Conservation (phyloP, 2,329 filamentous ascomycete species). For the Furcasterigmium furcatum region DNA sequence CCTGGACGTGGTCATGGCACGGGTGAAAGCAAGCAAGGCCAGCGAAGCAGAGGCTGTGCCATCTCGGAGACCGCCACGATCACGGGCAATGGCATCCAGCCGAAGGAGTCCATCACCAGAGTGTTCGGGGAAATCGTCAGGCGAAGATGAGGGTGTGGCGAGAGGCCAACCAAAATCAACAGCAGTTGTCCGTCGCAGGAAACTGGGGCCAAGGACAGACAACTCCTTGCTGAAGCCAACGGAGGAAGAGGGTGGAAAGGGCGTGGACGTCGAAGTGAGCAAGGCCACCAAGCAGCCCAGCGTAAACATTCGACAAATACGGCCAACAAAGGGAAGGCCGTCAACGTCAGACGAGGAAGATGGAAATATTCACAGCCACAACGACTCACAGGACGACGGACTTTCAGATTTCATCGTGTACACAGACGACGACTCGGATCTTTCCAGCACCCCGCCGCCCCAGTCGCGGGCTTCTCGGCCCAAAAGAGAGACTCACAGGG, state of each 20-base stretch:
- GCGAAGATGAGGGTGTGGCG: too few species aligned
- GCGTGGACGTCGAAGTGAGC: not conserved
- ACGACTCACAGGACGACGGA: not conserved
- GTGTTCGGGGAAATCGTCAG: too few species aligned
- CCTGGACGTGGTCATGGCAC: conserved; percentile 23
- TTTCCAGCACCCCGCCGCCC: not conserved
- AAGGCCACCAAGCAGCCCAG: not conserved
- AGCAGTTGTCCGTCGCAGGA: conserved; percentile 6
- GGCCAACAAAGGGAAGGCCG: not conserved
- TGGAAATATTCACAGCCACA: too few species aligned
- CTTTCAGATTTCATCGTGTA: not conserved
- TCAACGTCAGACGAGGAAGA: too few species aligned
- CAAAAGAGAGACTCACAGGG: too few species aligned
- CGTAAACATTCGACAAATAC: not conserved
- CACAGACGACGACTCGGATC: not conserved
- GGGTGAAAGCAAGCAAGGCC: not conserved
- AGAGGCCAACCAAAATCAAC: too few species aligned
- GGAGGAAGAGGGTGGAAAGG: not conserved
- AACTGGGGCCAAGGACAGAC: conserved; percentile 5
- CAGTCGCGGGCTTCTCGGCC: not conserved
- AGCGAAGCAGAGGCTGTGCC: not conserved
- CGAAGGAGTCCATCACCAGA: too few species aligned
- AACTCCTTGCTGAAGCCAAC: conserved; percentile 5
- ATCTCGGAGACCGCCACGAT: too few species aligned
- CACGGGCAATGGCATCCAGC: too few species aligned